Conservation (phyloP, 805 yeast species). For the Candida pini region DNA sequence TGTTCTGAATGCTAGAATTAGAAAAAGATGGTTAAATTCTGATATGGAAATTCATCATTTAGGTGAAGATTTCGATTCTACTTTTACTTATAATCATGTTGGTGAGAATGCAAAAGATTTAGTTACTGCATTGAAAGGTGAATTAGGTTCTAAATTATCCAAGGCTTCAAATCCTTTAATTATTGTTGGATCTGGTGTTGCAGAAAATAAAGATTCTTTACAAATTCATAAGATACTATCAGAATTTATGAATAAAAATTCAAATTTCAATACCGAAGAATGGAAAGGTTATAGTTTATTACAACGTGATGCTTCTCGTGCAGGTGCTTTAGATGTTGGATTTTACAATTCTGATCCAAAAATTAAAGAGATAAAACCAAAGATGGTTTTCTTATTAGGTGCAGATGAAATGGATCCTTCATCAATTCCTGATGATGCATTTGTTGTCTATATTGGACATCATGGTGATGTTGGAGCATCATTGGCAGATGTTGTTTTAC, state of each 20-base stretch:
- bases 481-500: slow-evolving; percentile 79
- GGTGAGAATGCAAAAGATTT: slow-evolving; percentile 59
- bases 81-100: slow-evolving; percentile 58
- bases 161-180: slow-evolving; percentile 70
- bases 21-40: slow-evolving; percentile 73
- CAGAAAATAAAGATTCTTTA: slow-evolving; percentile 58
- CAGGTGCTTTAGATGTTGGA: slow-evolving; percentile 82
- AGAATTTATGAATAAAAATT: slow-evolving; percentile 49
- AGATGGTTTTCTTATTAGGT: slow-evolving; percentile 73
- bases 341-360: slow-evolving; percentile 49
- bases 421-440: slow-evolving; percentile 77
- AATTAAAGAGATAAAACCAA: slow-evolving; percentile 48
- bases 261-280: slow-evolving; percentile 57
- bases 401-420: slow-evolving; percentile 73
- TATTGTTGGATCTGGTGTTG: slow-evolving; percentile 75
- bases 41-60: slow-evolving; percentile 61
- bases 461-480: slow-evolving; percentile 90
- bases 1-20: slow-evolving; percentile 75
- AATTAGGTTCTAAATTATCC: slow-evolving; percentile 60
- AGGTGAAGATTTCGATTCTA: slow-evolving; percentile 74
- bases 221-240: slow-evolving; percentile 57
- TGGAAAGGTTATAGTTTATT: slow-evolving; percentile 81
- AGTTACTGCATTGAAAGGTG: slow-evolving; percentile 56
- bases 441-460: slow-evolving; percentile 86
- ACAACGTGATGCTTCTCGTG: slow-evolving; percentile 84